Evolutionary conservation across 2,329 filamentous ascomycete species (phyloP), one percentile per base, ranked within the genome.

Genomic region (Alternaria angustiovoidea): DNA sequence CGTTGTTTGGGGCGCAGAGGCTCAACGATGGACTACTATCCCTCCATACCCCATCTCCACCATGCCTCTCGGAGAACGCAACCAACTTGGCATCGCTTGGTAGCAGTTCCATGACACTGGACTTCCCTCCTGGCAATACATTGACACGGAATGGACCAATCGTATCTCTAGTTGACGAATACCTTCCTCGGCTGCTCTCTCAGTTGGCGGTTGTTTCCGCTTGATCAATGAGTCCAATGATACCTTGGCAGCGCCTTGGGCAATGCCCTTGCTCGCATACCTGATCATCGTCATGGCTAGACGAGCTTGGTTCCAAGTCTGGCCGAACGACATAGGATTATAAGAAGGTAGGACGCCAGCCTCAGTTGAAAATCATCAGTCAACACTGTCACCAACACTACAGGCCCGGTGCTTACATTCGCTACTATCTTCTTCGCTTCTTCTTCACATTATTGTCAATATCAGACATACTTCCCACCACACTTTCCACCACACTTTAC

Each of bases 141-240:
- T 16, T 16, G 36, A 47, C 24, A 28, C 28, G 12, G 6, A 28
- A 8, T 30, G 30, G 26, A 22, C 61, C 59, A 64, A 64, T 64
- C 24, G 18, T 34, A n/a, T 9, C 11, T 41, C 18, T 22, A 41
- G 7, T 38, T 12, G 41, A 18, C 18, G 18, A 34, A 51, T 3
- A 62, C 34, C 51, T 53, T 64, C 59, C 61, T 56, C 54, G 59
- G 61, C 38, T 62, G n/a, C 20, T 7, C 49, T 47, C 9, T 48
- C 28, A 26, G 9, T 30, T 46, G 32, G 30, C 28, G 32, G 34
- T 8, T 20, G 18, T 52, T 30, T 36, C 26, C 47, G 34, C 53
- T 26, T 36, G 26, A 24, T 26, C n/a, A n/a, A 34, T 52, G 47
- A 48, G 47, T 9, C 38, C 16, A 49, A 7, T 46, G 53, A 30